These are phyloP conservation scores for Dichomitus squalens DNA, from an alignment of 1,284 basidiomycete genomes.

Conservation along the genomic window DNA sequence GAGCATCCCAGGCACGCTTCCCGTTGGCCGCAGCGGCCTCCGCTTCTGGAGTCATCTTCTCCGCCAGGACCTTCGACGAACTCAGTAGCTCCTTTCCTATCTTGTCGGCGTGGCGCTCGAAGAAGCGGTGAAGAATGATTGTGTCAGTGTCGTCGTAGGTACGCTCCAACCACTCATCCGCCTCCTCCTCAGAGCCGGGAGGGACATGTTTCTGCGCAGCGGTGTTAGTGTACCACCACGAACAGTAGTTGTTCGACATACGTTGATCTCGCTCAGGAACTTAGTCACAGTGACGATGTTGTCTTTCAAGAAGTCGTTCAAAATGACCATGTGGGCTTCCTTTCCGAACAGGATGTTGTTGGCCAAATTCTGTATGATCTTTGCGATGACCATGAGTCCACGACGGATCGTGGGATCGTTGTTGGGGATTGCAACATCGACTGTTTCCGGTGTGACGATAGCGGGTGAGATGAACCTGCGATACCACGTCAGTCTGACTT, in stretches of 20 bases:
- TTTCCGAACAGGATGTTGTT: constrained; percentile 93
- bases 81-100: constrained; percentile 83
- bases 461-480: constrained; percentile 81
- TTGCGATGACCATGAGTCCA: constrained; percentile 84
- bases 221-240: neutral
- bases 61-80: constrained; percentile 61
- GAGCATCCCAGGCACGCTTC: constrained; percentile 74
- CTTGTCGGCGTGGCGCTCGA: constrained; percentile 82
- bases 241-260: constrained; percentile 38
- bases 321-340: constrained; percentile 80
- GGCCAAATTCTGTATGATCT: constrained; percentile 89
- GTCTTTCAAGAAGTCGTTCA: constrained; percentile 78
- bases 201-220: constrained; percentile 55
- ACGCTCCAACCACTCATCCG: constrained; percentile 72
- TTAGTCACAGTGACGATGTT: constrained; percentile 83
- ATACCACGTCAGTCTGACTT: neutral
- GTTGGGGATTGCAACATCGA: constrained; percentile 80
- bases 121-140: constrained; percentile 81
- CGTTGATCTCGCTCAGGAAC: constrained; percentile 82
- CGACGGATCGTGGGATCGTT: constrained; percentile 60
- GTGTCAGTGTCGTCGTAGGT: constrained; percentile 81
- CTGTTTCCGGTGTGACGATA: constrained; percentile 81
- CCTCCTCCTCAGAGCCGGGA: constrained; percentile 52
- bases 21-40: constrained; percentile 62
- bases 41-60: constrained; percentile 40